A percentile compares a stretch with the other conserved stretches of the same genome.
These are phyloP conservation scores for Spergularia marina DNA, from an alignment of 148 eudicot genomes.

Conservation along the genomic window DNA sequence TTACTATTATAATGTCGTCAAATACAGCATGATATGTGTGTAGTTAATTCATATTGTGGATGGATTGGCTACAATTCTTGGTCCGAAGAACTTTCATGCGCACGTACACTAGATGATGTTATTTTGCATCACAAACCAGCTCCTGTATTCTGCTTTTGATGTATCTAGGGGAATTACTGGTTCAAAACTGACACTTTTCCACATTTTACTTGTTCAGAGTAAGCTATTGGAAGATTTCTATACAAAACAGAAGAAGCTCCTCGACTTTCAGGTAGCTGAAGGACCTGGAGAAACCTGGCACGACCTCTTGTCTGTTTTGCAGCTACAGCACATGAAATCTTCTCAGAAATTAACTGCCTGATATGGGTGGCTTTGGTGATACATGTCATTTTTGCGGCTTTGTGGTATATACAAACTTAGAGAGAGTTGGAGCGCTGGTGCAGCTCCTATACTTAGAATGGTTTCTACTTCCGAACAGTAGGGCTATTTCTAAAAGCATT, in stretches of 20 bases:
- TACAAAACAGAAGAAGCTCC: conserved; percentile 67
- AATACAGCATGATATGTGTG: neutral
- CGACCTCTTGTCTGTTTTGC: conserved; percentile 81
- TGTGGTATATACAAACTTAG: conserved; percentile 21
- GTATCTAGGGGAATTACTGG: neutral
- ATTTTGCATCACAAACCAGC: too few relatives aligned
- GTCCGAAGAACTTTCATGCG: too few relatives aligned
- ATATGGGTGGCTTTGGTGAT: conserved; percentile 18
- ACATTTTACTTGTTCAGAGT: conserved; percentile 35
- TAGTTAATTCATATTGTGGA: neutral
- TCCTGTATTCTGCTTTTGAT: too few relatives aligned
- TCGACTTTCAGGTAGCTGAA: conserved; percentile 69
- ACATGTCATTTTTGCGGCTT: conserved; percentile 8
- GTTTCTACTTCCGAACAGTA: conserved; percentile 11
- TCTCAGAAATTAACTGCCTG: conserved; percentile 62
- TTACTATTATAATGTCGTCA: neutral
- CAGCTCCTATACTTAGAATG: conserved; percentile 12
- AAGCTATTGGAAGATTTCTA: conserved; percentile 82
- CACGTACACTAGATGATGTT: too few relatives aligned
- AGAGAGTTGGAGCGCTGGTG: conserved; percentile 19
- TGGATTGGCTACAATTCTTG: neutral
- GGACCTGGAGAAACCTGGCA: conserved; percentile 79
- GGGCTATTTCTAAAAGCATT: conserved; percentile 21
- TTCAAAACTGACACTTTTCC: conserved; percentile 10
- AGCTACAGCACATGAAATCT: conserved; percentile 67